Conservation (phyloP, 1,284 basidiomycete species). For the Ceratobasidium sp. region DNA sequence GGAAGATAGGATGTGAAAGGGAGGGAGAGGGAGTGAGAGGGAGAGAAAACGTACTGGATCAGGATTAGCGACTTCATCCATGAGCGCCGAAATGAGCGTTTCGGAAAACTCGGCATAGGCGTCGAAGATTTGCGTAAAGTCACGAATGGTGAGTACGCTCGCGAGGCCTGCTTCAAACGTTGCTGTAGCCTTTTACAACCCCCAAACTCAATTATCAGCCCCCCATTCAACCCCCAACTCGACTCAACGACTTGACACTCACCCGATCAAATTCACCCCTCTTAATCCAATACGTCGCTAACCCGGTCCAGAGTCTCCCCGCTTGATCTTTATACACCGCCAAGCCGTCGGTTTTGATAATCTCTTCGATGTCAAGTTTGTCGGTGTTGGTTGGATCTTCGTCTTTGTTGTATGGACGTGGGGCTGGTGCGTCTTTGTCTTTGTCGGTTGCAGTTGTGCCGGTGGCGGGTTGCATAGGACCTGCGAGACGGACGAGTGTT, state of each 20-base stretch:
- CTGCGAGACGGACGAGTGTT: conserved; percentile 79
- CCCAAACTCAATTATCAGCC: conserved; percentile 9
- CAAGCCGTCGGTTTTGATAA: conserved; percentile 89
- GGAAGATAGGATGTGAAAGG: conserved; percentile 48
- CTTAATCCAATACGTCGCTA: conserved; percentile 99
- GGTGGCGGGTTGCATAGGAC: conserved; percentile 71
- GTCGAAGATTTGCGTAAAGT: conserved; percentile 99
- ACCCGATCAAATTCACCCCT: conserved; percentile 88
- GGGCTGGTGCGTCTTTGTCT: conserved; percentile 59
- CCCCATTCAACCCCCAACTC: neutral
- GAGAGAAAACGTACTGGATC: conserved; percentile 60
- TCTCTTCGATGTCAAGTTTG: conserved; percentile 88
- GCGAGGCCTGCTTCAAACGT: conserved; percentile 92
- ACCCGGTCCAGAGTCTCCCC: conserved; percentile 93
- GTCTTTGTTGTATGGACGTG: conserved; percentile 78
- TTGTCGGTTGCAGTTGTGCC: conserved; percentile 48
- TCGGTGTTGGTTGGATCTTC: conserved; percentile 79
- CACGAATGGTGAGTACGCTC: conserved; percentile 90
- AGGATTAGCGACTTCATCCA: conserved; percentile 81
- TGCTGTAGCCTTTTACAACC: conserved; percentile 68
- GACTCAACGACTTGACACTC: conserved; percentile 18
- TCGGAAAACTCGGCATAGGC: conserved; percentile 96
- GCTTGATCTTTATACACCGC: conserved; percentile 95
- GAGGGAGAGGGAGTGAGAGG: neutral
- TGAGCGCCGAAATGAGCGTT: conserved; percentile 90